phyloP scores from a whole-genome alignment of 2,329 filamentous ascomycete genomes.

The Fusarium azukiicola region DNA sequence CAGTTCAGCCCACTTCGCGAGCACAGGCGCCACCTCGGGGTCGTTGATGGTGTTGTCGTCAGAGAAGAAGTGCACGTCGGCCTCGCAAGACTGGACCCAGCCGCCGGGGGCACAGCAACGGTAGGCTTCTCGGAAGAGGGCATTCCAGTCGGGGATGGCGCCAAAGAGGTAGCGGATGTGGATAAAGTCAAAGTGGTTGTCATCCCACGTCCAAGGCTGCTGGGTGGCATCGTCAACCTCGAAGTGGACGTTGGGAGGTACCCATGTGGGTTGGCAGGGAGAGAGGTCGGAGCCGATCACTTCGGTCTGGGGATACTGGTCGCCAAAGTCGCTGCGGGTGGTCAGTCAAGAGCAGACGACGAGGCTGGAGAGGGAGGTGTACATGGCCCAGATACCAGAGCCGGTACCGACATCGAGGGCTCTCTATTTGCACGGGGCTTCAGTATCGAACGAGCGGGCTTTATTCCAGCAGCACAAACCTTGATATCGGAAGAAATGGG shows the following conservation, averaged over 20 bases:
- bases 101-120: conserved; percentile 47
- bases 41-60: conserved; percentile 47
- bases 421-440: conserved; percentile 24
- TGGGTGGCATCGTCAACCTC: conserved; percentile 48
- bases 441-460: background rate
- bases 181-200: conserved; percentile 46
- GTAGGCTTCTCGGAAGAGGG: conserved; percentile 43
- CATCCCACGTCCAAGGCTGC: conserved; percentile 47
- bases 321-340: conserved; percentile 45
- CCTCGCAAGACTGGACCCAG: conserved; percentile 48
- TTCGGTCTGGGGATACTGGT: conserved; percentile 40
- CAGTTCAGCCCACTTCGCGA: conserved; percentile 38
- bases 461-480: background rate
- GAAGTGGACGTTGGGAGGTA: conserved; percentile 48
- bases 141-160: conserved; percentile 43
- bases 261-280: conserved; percentile 48
- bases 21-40: conserved; percentile 31
- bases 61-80: conserved; percentile 44
- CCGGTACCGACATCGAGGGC: conserved; percentile 53
- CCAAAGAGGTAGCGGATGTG: conserved; percentile 51
- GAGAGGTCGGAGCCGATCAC: conserved; percentile 50
- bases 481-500: conserved; percentile 42
- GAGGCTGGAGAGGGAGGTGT: background rate
- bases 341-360: background rate
- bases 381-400: conserved; percentile 48